Conservation (phyloP, 1,284 basidiomycete species). For the Porodaedalea pini region DNA sequence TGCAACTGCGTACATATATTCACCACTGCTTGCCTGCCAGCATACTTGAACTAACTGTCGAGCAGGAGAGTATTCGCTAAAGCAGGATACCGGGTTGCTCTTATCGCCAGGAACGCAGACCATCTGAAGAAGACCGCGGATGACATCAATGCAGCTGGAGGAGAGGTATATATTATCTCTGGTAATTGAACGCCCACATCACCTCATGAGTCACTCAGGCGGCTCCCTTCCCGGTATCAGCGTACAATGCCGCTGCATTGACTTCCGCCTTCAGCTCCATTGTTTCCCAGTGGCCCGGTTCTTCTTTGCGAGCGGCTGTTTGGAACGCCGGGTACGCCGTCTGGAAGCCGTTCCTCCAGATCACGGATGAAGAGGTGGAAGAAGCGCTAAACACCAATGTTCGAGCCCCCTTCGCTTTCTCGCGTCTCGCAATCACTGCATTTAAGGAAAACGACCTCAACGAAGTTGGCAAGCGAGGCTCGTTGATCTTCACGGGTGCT, state of each 20-base stretch:
- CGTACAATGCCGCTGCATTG: slow-evolving; percentile 25
- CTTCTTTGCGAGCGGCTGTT: slow-evolving; percentile 26
- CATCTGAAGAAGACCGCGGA: slow-evolving; percentile 23
- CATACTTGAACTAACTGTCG: neutral
- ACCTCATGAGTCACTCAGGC: slow-evolving; percentile 19
- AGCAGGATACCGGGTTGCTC: slow-evolving; percentile 30
- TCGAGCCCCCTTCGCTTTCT: slow-evolving; percentile 30
- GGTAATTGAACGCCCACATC: neutral
- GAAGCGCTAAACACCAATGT: slow-evolving; percentile 27
- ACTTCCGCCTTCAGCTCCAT: slow-evolving; percentile 26
- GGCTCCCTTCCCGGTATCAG: slow-evolving; percentile 26
- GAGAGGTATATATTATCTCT: slow-evolving; percentile 20
- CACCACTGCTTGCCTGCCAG: too few species aligned
- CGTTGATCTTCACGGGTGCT: slow-evolving; percentile 33
- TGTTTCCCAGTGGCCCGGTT: slow-evolving; percentile 27
- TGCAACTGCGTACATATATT: slow-evolving; percentile 17
- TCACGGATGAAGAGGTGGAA: slow-evolving; percentile 25
- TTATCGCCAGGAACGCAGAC: slow-evolving; percentile 30
- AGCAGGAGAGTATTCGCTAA: slow-evolving; percentile 19
- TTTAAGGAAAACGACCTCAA: slow-evolving; percentile 26
- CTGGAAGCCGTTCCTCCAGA: slow-evolving; percentile 30
- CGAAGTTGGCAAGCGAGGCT: slow-evolving; percentile 27
- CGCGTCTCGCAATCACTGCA: slow-evolving; percentile 28
- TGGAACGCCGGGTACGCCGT: slow-evolving; percentile 29
- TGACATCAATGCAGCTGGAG: slow-evolving; percentile 26